Evolutionary conservation across 352 stramenopile genomes (phyloP).

Genomic region (Halophytophthora batemanensis): DNA sequence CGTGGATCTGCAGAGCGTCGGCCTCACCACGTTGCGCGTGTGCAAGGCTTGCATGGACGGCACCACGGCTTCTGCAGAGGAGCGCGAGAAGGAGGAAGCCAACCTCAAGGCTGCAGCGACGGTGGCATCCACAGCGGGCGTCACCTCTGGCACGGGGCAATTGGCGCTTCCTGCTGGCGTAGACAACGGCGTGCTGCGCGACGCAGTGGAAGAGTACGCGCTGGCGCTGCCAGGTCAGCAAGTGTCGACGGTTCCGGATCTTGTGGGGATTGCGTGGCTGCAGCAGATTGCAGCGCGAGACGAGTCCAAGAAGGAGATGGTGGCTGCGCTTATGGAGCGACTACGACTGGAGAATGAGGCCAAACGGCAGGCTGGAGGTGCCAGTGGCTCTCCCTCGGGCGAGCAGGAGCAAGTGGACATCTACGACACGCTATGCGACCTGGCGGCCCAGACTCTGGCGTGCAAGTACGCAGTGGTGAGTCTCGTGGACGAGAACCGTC

Average conservation of each 20-base stretch:
- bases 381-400: slow-evolving; percentile 7
- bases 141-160: slow-evolving; percentile 14
- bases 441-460: slow-evolving; percentile 68
- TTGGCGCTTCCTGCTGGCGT: slow-evolving; percentile 36
- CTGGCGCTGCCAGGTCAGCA: slow-evolving; percentile 56
- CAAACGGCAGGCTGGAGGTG: slow-evolving; percentile 18
- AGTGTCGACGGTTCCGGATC: slow-evolving; percentile 58
- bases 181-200: slow-evolving; percentile 39
- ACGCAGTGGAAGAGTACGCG: slow-evolving; percentile 73
- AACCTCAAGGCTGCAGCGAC: slow-evolving; percentile 6
- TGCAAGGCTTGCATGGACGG: slow-evolving; percentile 81
- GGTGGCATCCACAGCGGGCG: slow-evolving; percentile 12
- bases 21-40: slow-evolving; percentile 69
- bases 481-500: slow-evolving; percentile 91
- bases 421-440: slow-evolving; percentile 79
- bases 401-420: slow-evolving; percentile 68
- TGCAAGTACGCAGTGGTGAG: slow-evolving; percentile 83
- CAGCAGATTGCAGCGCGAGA: slow-evolving; percentile 66
- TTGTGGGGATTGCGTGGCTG: slow-evolving; percentile 77
- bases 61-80: slow-evolving; percentile 17
- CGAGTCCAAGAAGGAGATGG: slow-evolving; percentile 67
- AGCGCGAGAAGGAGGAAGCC: not conserved
- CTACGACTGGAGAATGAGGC: slow-evolving; percentile 44
- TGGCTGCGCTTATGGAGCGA: slow-evolving; percentile 65
- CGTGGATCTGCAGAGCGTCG: slow-evolving; percentile 70